A percentile compares a stretch with the other conserved stretches of the same genome.
phyloP scores from a whole-genome alignment of 805 yeast species.

The Ogataea neopini region DNA sequence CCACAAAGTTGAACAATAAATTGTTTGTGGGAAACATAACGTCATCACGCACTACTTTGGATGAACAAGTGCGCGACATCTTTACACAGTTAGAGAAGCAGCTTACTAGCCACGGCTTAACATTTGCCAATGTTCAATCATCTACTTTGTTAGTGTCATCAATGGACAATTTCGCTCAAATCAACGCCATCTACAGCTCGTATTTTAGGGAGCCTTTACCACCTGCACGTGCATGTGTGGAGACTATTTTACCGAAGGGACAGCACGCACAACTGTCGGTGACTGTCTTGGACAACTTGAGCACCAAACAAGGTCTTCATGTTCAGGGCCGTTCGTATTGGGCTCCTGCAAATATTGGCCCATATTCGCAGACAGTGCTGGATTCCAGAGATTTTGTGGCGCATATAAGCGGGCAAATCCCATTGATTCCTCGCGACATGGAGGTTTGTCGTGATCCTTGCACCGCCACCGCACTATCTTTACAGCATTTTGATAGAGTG shows the following conservation, averaged over 20 bases:
- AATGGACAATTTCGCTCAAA: slow-evolving; percentile 61
- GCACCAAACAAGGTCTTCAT: slow-evolving; percentile 68
- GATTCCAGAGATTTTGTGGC: slow-evolving; percentile 52
- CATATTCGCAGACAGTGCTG: slow-evolving; percentile 83
- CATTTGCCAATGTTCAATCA: slow-evolving; percentile 53
- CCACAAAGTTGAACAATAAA: slow-evolving; percentile 21
- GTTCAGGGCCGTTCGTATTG: slow-evolving; percentile 93
- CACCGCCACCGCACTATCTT: slow-evolving; percentile 52
- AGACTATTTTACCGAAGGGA: slow-evolving; percentile 48
- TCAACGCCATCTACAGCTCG: slow-evolving; percentile 61
- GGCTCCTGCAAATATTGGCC: slow-evolving; percentile 99
- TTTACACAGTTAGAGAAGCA: slow-evolving; percentile 44
- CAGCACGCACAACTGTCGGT: slow-evolving; percentile 60
- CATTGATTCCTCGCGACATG: slow-evolving; percentile 76
- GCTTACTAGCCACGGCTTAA: slow-evolving; percentile 34
- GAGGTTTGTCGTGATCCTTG: slow-evolving; percentile 37
- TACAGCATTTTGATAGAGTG: slow-evolving; percentile 74
- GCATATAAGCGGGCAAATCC: slow-evolving; percentile 86
- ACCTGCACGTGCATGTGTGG: slow-evolving; percentile 87
- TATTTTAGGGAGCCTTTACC: slow-evolving; percentile 67
- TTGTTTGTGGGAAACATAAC: slow-evolving; percentile 47
- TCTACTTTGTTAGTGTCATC: slow-evolving; percentile 60
- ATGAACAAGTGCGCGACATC: slow-evolving; percentile 50
- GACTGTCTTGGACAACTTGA: slow-evolving; percentile 40
- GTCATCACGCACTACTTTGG: slow-evolving; percentile 33